Conservation (phyloP, 208 protist genomes). For the Leptomonas pyrrhocoris region DNA sequence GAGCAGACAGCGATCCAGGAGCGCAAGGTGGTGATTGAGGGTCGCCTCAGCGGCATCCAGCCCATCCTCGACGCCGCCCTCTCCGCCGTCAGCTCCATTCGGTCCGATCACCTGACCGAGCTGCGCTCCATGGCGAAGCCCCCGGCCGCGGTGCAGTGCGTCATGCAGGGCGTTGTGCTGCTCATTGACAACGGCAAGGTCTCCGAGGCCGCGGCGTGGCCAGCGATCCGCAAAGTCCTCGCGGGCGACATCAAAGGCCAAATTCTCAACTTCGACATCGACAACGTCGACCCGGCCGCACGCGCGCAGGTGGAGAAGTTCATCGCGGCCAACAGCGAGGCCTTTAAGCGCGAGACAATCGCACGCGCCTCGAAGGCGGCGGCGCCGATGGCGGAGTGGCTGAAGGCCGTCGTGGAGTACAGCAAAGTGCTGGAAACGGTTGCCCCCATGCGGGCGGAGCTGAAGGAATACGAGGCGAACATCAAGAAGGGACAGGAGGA, state of each 20-base stretch:
- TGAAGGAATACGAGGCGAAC: constrained; percentile 82
- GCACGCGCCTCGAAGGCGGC: constrained; percentile 93
- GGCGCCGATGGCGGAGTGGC: constrained; percentile 97
- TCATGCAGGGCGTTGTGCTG: constrained; percentile 96
- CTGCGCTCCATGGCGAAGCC: constrained; percentile 96
- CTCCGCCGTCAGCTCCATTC: constrained; percentile 94
- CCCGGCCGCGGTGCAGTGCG: constrained; percentile 94
- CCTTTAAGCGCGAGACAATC: constrained; percentile 95
- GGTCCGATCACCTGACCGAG: constrained; percentile 94
- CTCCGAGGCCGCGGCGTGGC: constrained; percentile 91
- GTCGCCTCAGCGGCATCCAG: constrained; percentile 93
- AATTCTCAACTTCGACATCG: constrained; percentile 97
- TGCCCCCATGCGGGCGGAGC: constrained; percentile 87
- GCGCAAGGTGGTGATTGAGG: constrained; percentile 93
- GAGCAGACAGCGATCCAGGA: constrained; percentile 91
- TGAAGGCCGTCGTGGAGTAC: constrained; percentile 97
- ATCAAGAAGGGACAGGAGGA: constrained; percentile 86
- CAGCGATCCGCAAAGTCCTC: constrained; percentile 95
- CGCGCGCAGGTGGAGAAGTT: constrained; percentile 89
- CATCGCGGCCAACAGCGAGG: constrained; percentile 82
- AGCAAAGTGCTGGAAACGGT: constrained; percentile 95
- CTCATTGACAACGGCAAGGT: constrained; percentile 85
- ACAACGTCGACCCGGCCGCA: constrained; percentile 70
- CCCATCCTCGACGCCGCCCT: constrained; percentile 95
- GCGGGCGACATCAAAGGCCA: constrained; percentile 92